Conservation (phyloP, 345 rosid genomes). For the Citrus inodora region DNA sequence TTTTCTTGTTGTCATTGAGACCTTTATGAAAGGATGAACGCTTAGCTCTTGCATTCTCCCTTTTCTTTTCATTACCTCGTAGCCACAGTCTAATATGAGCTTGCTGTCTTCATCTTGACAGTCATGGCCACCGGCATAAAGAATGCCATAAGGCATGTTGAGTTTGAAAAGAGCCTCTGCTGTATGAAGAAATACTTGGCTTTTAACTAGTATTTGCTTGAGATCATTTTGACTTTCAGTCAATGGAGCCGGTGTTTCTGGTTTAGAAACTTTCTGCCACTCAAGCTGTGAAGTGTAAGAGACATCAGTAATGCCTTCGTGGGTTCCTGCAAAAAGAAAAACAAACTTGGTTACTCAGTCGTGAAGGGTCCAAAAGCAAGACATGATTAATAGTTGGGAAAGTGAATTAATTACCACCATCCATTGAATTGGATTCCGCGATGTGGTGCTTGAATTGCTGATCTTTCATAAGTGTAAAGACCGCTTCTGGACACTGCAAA, state of each 20-base stretch:
- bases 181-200: slow-evolving; percentile 66
- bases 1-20: slow-evolving; percentile 30
- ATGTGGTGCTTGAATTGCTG: slow-evolving; percentile 23
- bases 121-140: slow-evolving; percentile 19
- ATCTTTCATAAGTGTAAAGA: slow-evolving; percentile 23
- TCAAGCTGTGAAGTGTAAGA: slow-evolving; percentile 14
- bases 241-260: slow-evolving; percentile 37
- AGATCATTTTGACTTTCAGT: slow-evolving; percentile 59
- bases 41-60: slow-evolving; percentile 72
- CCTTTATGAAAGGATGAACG: slow-evolving; percentile 56
- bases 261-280: slow-evolving; percentile 10
- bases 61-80: slow-evolving; percentile 76
- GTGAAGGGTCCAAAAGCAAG: not conserved
- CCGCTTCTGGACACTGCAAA: slow-evolving; percentile 31
- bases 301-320: slow-evolving; percentile 7
- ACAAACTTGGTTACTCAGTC: not conserved
- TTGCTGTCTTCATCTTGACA: slow-evolving; percentile 47
- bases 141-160: slow-evolving; percentile 46
- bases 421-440: slow-evolving; percentile 12
- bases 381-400: not conserved
- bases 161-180: slow-evolving; percentile 80
- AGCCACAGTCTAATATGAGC: slow-evolving; percentile 66
- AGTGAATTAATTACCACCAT: slow-evolving; percentile 14
- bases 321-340: slow-evolving; percentile 38
- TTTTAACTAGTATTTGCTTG: slow-evolving; percentile 56